Percentiles rank a stretch among this genome's conserved stretches.
Conservation (phyloP, 2,329 filamentous ascomycete genomes). For the Scedosporium apiospermum region DNA sequence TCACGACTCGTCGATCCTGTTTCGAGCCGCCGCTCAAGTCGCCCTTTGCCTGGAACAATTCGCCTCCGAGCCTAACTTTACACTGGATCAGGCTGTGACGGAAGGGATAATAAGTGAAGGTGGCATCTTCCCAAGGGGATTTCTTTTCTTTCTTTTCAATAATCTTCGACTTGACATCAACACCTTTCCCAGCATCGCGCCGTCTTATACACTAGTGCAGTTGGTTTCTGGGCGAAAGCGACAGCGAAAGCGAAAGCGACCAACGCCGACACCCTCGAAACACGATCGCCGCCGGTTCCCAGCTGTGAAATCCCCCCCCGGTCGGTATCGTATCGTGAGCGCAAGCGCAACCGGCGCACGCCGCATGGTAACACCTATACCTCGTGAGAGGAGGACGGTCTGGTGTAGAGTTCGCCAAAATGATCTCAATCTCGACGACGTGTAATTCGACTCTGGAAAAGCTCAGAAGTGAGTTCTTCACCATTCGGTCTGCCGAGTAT, state of each 20-base stretch:
- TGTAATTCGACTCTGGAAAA: conserved; percentile 35
- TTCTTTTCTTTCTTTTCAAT: not conserved
- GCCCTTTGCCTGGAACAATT: not conserved
- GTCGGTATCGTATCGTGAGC: not conserved
- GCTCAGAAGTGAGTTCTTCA: conserved; percentile 26
- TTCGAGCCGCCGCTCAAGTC: not conserved
- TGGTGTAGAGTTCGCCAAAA: conserved; percentile 1
- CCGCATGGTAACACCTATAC: not conserved
- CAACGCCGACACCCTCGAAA: not conserved
- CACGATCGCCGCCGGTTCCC: not conserved
- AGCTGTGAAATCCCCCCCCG: not conserved
- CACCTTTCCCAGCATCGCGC: too few species aligned
- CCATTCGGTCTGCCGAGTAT: not conserved
- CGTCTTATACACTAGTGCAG: too few species aligned
- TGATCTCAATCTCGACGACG: conserved; percentile 29
- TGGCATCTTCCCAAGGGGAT: not conserved
- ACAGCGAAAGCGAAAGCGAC: not conserved
- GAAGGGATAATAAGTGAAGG: not conserved
- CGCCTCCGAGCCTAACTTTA: not conserved
- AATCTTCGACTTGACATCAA: not conserved
- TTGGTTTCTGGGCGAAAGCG: not conserved
- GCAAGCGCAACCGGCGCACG: not conserved
- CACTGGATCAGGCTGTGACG: not conserved
- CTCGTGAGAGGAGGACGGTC: not conserved
- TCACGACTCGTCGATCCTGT: not conserved